Percentiles rank a stretch among this genome's conserved stretches.
phyloP scores from a whole-genome alignment of 352 stramenopile genomes.

The Phytopythium aichiense region DNA sequence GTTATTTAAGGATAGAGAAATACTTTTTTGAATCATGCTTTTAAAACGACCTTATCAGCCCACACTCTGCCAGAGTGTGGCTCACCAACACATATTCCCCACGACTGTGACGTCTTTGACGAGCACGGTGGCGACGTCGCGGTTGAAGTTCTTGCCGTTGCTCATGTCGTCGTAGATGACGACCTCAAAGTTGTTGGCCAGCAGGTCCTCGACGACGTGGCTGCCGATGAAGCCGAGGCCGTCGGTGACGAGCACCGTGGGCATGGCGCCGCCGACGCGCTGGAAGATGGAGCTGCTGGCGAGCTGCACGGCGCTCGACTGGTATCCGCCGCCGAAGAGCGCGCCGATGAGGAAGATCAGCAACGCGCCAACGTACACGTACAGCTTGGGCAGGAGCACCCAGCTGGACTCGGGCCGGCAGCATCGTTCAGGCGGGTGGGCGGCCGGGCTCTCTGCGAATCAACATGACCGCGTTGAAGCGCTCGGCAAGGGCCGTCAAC shows the following conservation, averaged over 20 bases:
- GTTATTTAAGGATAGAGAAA: too few relatives aligned
- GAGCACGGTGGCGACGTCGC: conserved; percentile 35
- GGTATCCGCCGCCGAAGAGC: conserved; percentile 41
- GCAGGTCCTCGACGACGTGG: conserved; percentile 56
- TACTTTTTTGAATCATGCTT: too few relatives aligned
- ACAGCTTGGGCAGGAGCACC: conserved; percentile 40
- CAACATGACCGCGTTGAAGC: too few relatives aligned
- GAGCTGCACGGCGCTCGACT: conserved; percentile 11
- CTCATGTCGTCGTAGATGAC: conserved; percentile 70
- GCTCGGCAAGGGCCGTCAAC: too few relatives aligned
- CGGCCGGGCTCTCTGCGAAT: too few relatives aligned
- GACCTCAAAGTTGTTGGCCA: conserved; percentile 48
- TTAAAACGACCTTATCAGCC: too few relatives aligned
- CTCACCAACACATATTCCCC: too few relatives aligned
- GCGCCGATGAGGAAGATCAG: conserved; percentile 39
- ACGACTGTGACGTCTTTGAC: conserved; percentile 63
- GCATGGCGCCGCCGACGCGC: conserved; percentile 18
- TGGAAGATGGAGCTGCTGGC: conserved; percentile 10
- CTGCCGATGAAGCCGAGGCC: conserved; percentile 64
- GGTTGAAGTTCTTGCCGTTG: conserved; percentile 66
- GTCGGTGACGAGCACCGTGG: conserved; percentile 54
- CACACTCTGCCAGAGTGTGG: too few relatives aligned
- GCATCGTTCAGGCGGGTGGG: conserved; percentile 18
- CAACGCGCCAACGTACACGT: conserved; percentile 41
- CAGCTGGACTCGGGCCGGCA: conserved; percentile 30